Percentiles rank a stretch among this genome's conserved stretches.
These are phyloP conservation scores for Cryphonectria japonica DNA, from an alignment of 2,329 filamentous ascomycete species.

Conservation along the genomic window DNA sequence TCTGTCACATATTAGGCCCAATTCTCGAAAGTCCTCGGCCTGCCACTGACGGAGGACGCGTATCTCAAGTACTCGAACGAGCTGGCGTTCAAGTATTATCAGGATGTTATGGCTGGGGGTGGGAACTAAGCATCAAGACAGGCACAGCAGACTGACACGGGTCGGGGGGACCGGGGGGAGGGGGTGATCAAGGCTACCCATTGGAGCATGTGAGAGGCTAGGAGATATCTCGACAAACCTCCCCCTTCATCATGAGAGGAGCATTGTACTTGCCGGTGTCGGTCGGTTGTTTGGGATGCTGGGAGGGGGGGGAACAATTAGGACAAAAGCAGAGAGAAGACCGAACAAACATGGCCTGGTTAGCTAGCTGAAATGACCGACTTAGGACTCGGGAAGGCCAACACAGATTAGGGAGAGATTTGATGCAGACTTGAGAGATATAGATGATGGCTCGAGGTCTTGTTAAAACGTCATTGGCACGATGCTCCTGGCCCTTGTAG, in stretches of 20 bases:
- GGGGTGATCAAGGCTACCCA: not conserved
- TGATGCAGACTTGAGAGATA: not conserved
- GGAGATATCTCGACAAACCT: not conserved
- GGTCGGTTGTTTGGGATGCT: not conserved
- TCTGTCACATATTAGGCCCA: slow-evolving; percentile 43
- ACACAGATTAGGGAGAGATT: not conserved
- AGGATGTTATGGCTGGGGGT: slow-evolving; percentile 62
- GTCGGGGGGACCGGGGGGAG: not conserved
- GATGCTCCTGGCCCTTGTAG: not conserved
- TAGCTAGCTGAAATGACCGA: not conserved
- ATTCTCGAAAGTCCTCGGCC: slow-evolving; percentile 55
- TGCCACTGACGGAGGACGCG: slow-evolving; percentile 74
- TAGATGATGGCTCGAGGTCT: not conserved
- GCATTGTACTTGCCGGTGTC: not conserved
- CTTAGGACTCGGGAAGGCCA: not conserved
- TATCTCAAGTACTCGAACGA: slow-evolving; percentile 72
- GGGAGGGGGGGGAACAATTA: not conserved
- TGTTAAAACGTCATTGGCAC: not conserved
- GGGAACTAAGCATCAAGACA: slow-evolving; percentile 32
- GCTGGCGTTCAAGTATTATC: slow-evolving; percentile 71
- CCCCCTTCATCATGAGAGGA: not conserved
- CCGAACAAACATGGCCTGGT: not conserved
- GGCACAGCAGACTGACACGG: not conserved
- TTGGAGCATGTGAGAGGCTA: not conserved
- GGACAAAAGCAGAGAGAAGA: not conserved